Percentiles rank a stretch among this genome's conserved stretches.
These are phyloP conservation scores for Tuber borchii DNA, from an alignment of 495 filamentous ascomycete species.

Conservation along the genomic window DNA sequence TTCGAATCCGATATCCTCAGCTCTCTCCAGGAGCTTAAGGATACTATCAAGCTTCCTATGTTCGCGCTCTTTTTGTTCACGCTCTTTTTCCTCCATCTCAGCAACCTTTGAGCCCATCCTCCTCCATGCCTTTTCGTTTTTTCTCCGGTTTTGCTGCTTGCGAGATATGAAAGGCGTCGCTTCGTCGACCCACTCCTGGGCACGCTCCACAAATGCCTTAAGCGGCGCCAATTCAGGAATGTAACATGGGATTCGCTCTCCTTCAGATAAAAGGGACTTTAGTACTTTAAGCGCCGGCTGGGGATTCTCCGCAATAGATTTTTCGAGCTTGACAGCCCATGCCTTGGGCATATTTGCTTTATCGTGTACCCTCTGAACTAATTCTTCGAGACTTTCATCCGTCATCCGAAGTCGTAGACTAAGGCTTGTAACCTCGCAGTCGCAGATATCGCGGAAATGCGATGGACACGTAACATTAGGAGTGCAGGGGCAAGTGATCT, in stretches of 20 bases:
- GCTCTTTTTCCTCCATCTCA: conserved; percentile 82
- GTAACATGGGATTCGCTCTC: conserved; percentile 94
- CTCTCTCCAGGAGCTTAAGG: conserved; percentile 71
- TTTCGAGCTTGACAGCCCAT: conserved; percentile 88
- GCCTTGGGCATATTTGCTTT: conserved; percentile 76
- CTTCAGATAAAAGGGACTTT: conserved; percentile 78
- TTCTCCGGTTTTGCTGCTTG: conserved; percentile 96
- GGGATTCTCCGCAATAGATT: conserved; percentile 69
- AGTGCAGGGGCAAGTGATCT: conserved; percentile 63
- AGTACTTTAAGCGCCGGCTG: conserved; percentile 80
- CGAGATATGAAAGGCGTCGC: conserved; percentile 93
- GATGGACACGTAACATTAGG: conserved; percentile 39
- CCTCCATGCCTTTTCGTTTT: conserved; percentile 90
- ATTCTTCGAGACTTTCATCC: conserved; percentile 58
- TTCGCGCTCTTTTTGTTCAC: conserved; percentile 79
- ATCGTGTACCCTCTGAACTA: conserved; percentile 72
- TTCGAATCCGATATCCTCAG: conserved; percentile 86
- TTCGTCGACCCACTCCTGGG: conserved; percentile 97
- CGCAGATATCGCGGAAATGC: conserved; percentile 41
- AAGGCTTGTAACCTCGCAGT: conserved; percentile 36
- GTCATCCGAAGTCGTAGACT: conserved; percentile 54
- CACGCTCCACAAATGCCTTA: conserved; percentile 82
- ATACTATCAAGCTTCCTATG: conserved; percentile 87
- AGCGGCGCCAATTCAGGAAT: conserved; percentile 76
- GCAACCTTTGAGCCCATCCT: conserved; percentile 57